phyloP scores from a whole-genome alignment of 345 rosid genomes.

The Toxicodendron radicans region DNA sequence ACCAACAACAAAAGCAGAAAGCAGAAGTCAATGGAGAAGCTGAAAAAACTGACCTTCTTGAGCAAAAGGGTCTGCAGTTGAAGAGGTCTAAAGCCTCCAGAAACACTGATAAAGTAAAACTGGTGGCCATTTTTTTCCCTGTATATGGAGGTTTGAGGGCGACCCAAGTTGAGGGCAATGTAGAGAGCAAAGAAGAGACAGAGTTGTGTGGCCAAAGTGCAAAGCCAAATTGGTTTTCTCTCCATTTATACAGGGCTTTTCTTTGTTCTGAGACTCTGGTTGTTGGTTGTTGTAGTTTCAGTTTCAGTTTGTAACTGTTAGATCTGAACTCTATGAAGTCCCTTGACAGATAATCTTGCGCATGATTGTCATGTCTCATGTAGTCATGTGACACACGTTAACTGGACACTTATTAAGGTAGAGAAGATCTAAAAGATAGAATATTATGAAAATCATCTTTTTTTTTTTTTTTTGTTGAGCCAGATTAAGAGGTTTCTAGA shows the following conservation, averaged over 20 bases:
- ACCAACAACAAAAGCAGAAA: not conserved
- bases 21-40: not conserved
- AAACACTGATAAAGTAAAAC: constrained; percentile 60
- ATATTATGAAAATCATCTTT: too few species aligned
- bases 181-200: constrained; percentile 59
- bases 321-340: not conserved
- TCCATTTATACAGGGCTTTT: constrained; percentile 36
- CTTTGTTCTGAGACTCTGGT: not conserved
- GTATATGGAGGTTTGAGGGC: constrained; percentile 34
- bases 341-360: too few species aligned
- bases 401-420: too few species aligned
- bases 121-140: constrained; percentile 26
- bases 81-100: constrained; percentile 55
- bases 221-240: constrained; percentile 48
- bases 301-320: not conserved
- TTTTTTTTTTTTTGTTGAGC: too few species aligned
- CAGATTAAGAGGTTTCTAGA: too few species aligned
- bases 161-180: constrained; percentile 61
- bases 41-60: constrained; percentile 48
- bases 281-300: too few species aligned
- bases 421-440: too few species aligned
- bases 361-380: too few species aligned
- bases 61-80: constrained; percentile 55
- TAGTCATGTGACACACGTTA: too few species aligned
- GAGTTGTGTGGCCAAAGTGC: constrained; percentile 57